Conservation (phyloP, 805 yeast genomes). For the Teunomyces cretensis region DNA sequence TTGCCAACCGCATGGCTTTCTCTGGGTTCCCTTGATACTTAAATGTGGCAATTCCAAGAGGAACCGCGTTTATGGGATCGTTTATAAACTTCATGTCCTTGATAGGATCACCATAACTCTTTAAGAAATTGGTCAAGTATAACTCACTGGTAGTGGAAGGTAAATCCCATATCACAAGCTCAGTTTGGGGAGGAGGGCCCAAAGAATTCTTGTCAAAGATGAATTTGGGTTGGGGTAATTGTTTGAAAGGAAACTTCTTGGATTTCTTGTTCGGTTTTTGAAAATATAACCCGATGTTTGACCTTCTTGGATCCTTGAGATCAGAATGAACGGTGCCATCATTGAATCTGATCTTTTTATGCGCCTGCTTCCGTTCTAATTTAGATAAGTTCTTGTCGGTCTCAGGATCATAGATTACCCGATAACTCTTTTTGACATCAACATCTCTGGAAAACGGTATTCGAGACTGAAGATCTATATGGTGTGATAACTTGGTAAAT, state of each 20-base stretch:
- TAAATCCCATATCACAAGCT: conserved; percentile 67
- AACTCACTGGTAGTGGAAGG: conserved; percentile 52
- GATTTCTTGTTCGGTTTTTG: conserved; percentile 39
- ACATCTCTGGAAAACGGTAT: conserved; percentile 10
- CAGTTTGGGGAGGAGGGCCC: conserved; percentile 72
- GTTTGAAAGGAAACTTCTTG: conserved; percentile 43
- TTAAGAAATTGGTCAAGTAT: conserved; percentile 51
- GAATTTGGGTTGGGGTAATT: conserved; percentile 43
- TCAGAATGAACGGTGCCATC: conserved; percentile 15
- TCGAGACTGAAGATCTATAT: conserved; percentile 16
- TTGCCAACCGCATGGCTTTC: conserved; percentile 41
- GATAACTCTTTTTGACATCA: conserved; percentile 32
- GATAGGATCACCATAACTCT: conserved; percentile 59
- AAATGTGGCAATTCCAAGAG: conserved; percentile 69
- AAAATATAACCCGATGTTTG: conserved; percentile 25
- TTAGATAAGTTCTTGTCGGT: conserved; percentile 34
- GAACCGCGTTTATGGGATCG: conserved; percentile 76
- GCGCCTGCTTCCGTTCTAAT: conserved; percentile 28
- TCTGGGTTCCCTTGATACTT: conserved; percentile 57
- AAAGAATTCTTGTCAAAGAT: conserved; percentile 68
- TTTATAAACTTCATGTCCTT: conserved; percentile 56
- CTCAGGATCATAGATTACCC: conserved; percentile 52
- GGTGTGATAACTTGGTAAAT: conserved; percentile 31
- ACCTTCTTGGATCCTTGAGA: conserved; percentile 45
- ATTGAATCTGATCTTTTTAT: conserved; percentile 41